A percentile compares a stretch with the other conserved stretches of the same genome.
phyloP scores from a whole-genome alignment of 2,329 filamentous ascomycete genomes.

The Cryphonectria radicalis region DNA sequence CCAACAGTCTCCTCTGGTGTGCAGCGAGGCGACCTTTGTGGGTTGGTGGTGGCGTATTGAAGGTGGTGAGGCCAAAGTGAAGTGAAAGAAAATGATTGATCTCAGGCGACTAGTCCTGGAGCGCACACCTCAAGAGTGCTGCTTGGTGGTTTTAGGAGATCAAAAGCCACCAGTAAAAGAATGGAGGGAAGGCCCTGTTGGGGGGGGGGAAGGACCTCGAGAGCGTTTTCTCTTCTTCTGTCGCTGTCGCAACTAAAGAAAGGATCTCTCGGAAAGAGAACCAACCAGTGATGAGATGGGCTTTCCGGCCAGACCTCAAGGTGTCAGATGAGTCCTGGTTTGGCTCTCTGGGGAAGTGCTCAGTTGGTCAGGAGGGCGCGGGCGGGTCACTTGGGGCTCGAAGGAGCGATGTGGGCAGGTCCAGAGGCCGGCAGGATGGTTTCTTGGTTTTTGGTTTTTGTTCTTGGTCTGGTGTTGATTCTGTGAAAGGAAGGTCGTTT shows the following conservation, averaged over 20 bases:
- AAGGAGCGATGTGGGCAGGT: conserved; percentile 2
- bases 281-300: not conserved
- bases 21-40: conserved; percentile 10
- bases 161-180: not conserved
- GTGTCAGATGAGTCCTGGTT: not conserved
- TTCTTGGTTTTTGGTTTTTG: not conserved
- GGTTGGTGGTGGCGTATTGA: not conserved
- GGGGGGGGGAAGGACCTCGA: not conserved
- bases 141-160: not conserved
- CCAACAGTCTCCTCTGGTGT: not conserved
- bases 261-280: not conserved
- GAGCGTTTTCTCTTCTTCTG: not conserved
- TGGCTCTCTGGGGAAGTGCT: not conserved
- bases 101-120: conserved; percentile 9
- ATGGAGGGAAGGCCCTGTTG: not conserved
- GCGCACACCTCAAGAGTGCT: conserved; percentile 1
- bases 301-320: not conserved
- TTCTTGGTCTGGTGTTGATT: not conserved
- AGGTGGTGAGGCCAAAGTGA: not conserved
- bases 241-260: not conserved
- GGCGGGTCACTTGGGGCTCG: not conserved
- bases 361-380: not conserved
- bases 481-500: conserved; percentile 17
- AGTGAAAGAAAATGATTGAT: conserved; percentile 6
- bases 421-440: too few species aligned